phyloP scores from a whole-genome alignment of 2,329 filamentous ascomycete genomes.

The Fusarium sp. region DNA sequence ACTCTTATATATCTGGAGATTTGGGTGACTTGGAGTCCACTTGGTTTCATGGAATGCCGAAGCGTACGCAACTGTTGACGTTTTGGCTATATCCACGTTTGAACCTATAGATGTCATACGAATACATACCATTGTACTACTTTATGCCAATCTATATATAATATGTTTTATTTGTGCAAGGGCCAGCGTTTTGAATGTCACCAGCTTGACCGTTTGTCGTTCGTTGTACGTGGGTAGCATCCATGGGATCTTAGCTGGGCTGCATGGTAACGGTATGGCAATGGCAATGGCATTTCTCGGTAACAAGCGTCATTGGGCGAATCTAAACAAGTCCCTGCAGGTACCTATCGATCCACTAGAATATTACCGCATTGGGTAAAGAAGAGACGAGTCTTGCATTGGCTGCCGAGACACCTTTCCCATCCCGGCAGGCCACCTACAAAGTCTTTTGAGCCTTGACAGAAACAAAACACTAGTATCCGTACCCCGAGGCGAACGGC shows the following conservation, averaged over 20 bases:
- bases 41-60: not conserved
- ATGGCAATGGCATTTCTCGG: conserved; percentile 32
- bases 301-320: conserved; percentile 33
- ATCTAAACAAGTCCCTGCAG: conserved; percentile 39
- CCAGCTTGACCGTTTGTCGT: conserved; percentile 23
- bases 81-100: not conserved
- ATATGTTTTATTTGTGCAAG: conserved; percentile 23
- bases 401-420: conserved; percentile 26
- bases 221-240: conserved; percentile 21
- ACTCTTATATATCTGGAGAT: conserved; percentile 23
- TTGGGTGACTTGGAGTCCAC: conserved; percentile 5
- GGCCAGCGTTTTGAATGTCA: conserved; percentile 14
- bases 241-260: not conserved
- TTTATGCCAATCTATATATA: conserved; percentile 15
- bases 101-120: too few species aligned
- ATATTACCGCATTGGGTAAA: conserved; percentile 29
- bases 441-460: conserved; percentile 19
- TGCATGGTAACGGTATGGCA: conserved; percentile 22
- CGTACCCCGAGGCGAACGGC: not conserved
- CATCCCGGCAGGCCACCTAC: conserved; percentile 20
- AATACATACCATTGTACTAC: not conserved
- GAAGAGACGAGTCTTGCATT: conserved; percentile 38
- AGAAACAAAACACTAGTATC: not conserved
- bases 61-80: conserved; percentile 1
- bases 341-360: conserved; percentile 33